Percentiles rank a stretch among this genome's conserved stretches.
Conservation (phyloP, 768 basidiomycete genomes). For the Mycena leptocephala region DNA sequence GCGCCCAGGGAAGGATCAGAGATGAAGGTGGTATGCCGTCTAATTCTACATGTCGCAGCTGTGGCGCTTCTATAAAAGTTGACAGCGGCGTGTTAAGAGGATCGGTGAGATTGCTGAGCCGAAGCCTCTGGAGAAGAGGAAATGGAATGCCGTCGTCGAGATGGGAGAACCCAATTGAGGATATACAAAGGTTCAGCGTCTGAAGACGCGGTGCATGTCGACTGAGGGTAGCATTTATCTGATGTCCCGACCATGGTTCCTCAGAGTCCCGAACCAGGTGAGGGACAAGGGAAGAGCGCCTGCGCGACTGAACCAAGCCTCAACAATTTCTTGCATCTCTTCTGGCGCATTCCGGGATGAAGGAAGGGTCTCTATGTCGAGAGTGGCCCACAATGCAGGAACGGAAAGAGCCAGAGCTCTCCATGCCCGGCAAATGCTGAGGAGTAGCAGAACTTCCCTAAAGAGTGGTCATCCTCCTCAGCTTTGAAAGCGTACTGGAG, state of each 20-base stretch:
- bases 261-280: neutral
- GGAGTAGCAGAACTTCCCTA: neutral
- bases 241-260: neutral
- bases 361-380: neutral
- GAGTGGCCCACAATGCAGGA: conserved; percentile 1
- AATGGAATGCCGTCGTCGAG: neutral
- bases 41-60: neutral
- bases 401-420: neutral
- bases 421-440: neutral
- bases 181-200: neutral
- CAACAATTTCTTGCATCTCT: neutral
- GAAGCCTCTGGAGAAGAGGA: neutral
- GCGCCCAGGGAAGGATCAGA: neutral
- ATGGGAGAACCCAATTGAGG: neutral
- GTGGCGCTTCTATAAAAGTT: neutral
- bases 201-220: neutral
- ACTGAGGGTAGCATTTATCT: neutral
- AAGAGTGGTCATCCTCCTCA: neutral
- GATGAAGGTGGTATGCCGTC: neutral
- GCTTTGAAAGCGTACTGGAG: neutral
- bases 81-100: neutral
- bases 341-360: neutral
- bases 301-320: conserved; percentile 8
- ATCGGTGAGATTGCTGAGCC: neutral
- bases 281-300: conserved; percentile 8